Conservation (phyloP, 768 basidiomycete species). For the Boletus rufocinnamomeus region DNA sequence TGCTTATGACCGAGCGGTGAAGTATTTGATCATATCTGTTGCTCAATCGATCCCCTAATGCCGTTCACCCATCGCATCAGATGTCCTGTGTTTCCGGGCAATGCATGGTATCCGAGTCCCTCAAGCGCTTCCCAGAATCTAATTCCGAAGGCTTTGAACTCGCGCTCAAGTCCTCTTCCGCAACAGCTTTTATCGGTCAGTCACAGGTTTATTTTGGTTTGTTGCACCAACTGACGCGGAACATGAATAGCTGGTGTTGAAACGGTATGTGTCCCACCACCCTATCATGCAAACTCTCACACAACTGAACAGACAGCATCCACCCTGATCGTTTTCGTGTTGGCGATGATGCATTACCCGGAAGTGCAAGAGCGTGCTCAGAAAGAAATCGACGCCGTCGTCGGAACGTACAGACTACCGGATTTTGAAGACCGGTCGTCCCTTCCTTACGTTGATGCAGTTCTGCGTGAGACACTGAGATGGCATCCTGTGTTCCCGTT, state of each 20-base stretch:
- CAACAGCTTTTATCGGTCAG: constrained; percentile 37
- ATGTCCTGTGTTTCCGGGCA: constrained; percentile 22
- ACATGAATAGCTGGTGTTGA: constrained; percentile 30
- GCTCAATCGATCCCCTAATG: neutral
- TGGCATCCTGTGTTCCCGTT: constrained; percentile 38
- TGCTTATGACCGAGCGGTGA: constrained; percentile 30
- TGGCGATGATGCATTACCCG: constrained; percentile 39
- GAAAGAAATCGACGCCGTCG: constrained; percentile 35
- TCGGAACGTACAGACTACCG: constrained; percentile 33
- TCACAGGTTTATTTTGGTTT: neutral
- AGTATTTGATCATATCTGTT: neutral
- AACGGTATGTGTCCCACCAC: constrained; percentile 21
- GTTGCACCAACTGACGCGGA: constrained; percentile 2
- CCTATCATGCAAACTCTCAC: constrained; percentile 1
- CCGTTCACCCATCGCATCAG: constrained; percentile 9
- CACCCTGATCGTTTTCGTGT: constrained; percentile 33
- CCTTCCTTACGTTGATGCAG: constrained; percentile 35
- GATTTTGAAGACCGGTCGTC: constrained; percentile 29
- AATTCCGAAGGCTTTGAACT: constrained; percentile 27
- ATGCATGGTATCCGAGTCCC: constrained; percentile 36
- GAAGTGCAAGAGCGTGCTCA: constrained; percentile 37
- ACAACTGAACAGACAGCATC: constrained; percentile 31
- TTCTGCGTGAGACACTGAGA: constrained; percentile 38
- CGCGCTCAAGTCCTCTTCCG: constrained; percentile 34
- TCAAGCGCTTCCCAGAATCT: constrained; percentile 20